phyloP scores from a whole-genome alignment of 169 alveolate species.

The Condylostoma magnum region DNA sequence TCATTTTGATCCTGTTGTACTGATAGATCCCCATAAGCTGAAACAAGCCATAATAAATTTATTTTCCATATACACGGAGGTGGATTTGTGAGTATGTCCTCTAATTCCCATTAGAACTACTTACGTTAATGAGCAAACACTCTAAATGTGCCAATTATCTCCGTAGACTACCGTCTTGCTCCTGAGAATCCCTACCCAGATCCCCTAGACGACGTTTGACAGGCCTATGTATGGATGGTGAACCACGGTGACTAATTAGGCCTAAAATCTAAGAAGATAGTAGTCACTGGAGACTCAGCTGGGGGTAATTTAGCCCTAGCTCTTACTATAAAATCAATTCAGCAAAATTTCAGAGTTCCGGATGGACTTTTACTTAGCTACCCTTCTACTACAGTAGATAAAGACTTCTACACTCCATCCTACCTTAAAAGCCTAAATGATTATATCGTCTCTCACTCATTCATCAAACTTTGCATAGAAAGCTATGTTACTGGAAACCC shows the following conservation, averaged over 20 bases:
- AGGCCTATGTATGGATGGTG: constrained; percentile 81
- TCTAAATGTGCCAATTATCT: constrained; percentile 71
- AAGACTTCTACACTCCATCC: constrained; percentile 45
- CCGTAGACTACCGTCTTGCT: constrained; percentile 79
- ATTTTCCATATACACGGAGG: constrained; percentile 86
- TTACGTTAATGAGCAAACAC: constrained; percentile 78
- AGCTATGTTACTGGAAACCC: constrained; percentile 40
- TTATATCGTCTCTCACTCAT: constrained; percentile 44
- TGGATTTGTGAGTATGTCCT: constrained; percentile 83
- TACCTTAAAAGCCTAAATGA: constrained; percentile 55
- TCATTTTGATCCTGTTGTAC: neutral
- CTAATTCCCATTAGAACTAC: constrained; percentile 73
- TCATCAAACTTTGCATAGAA: constrained; percentile 50
- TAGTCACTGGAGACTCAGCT: constrained; percentile 53
- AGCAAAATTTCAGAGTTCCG: constrained; percentile 47
- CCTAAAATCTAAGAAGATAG: neutral
- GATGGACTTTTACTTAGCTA: constrained; percentile 56
- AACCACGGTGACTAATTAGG: constrained; percentile 47
- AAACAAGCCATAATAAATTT: constrained; percentile 7
- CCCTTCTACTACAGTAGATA: constrained; percentile 55
- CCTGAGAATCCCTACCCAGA: constrained; percentile 82
- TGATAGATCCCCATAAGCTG: neutral
- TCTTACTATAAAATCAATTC: constrained; percentile 42
- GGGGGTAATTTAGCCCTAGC: constrained; percentile 62
- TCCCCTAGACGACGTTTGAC: constrained; percentile 82